Evolutionary conservation across 1,284 basidiomycete genomes (phyloP), one percentile per base, ranked within the genome.

Genomic region (Malassezia obtusa): DNA sequence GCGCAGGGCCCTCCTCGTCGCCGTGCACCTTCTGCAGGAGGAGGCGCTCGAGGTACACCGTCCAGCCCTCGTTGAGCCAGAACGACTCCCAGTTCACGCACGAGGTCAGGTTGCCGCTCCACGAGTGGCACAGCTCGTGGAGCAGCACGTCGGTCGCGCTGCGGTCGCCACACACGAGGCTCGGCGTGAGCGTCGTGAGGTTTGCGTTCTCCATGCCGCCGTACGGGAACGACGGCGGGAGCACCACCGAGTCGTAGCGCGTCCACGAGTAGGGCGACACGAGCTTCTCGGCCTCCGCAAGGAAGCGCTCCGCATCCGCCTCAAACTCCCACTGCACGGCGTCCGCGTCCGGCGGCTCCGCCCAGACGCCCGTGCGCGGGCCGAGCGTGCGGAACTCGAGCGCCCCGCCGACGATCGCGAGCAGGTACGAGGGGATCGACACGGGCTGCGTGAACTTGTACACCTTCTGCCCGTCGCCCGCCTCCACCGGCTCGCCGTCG

Each of bases 151-250:
- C 64, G 51, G 59, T 64, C 52, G 58, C 50, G 45, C 58, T 59
- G 37, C 61, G 63, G 47, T 72, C 67, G 19, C 71, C 71, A 49
- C 59, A 58, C 14, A 73, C 63, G n/a, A 73, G 56, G 32, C 61
- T 63, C 41, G 71, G 71, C 1, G 71, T 73, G 25, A 73, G 56
- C 5, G 69, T 69, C 36, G 68, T 71, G 11, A 72, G 46, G 54
- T 73, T 73, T 33, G 71, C 66, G 36, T 74, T 70, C 52, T 75
- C 68, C 68, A 73, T 72, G 26, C 72, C 74, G 21, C 75, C 75
- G 57, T 74, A 95, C 0, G 91, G 91, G 79, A 95, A 96, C 0
- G 86, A 87, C 14, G 89, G 85, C 0, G 92, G 92, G 8, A 95
- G 78, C n/a, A 96, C 85, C 26, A 96, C 78, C 7, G 91, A 76